Percentiles rank a stretch among this genome's conserved stretches.
These are phyloP conservation scores for Cucurbita ficifolia DNA, from an alignment of 306 rosid species.

Conservation along the genomic window DNA sequence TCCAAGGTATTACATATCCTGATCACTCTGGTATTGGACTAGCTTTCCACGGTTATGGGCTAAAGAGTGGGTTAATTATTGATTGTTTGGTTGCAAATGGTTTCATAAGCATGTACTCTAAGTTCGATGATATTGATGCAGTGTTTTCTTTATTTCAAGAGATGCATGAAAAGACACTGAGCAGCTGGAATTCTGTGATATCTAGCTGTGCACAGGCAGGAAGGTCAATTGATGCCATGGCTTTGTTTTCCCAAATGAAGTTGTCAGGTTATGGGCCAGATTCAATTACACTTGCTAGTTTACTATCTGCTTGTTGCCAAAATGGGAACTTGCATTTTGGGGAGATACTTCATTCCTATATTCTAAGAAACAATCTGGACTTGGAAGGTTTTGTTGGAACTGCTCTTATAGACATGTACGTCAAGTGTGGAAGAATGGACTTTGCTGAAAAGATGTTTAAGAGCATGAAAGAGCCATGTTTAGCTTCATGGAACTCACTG, in stretches of 20 bases:
- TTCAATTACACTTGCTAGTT: not conserved
- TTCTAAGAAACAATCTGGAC: not conserved
- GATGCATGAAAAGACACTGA: not conserved
- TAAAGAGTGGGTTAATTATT: not conserved
- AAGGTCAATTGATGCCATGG: not conserved
- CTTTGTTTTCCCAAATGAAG: not conserved
- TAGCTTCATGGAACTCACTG: slow-evolving; percentile 57
- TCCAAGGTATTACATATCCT: slow-evolving; percentile 1
- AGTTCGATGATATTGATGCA: not conserved
- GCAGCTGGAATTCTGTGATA: slow-evolving; percentile 2
- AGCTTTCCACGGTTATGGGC: not conserved
- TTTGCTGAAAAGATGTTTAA: slow-evolving; percentile 55
- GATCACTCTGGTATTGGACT: not conserved
- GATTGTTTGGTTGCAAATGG: slow-evolving; percentile 2
- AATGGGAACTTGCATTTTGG: not conserved
- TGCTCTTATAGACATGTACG: slow-evolving; percentile 49
- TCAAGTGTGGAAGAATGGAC: slow-evolving; percentile 51
- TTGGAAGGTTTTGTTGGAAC: slow-evolving; percentile 26
- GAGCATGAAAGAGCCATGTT: slow-evolving; percentile 43
- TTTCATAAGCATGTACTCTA: not conserved
- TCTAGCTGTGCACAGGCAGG: not conserved
- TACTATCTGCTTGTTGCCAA: slow-evolving; percentile 2
- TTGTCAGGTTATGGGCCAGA: slow-evolving; percentile 2
- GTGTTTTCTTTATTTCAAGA: not conserved
- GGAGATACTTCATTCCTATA: not conserved